Evolutionary conservation across 495 filamentous ascomycete genomes (phyloP).

Genomic region (Podospora australis): DNA sequence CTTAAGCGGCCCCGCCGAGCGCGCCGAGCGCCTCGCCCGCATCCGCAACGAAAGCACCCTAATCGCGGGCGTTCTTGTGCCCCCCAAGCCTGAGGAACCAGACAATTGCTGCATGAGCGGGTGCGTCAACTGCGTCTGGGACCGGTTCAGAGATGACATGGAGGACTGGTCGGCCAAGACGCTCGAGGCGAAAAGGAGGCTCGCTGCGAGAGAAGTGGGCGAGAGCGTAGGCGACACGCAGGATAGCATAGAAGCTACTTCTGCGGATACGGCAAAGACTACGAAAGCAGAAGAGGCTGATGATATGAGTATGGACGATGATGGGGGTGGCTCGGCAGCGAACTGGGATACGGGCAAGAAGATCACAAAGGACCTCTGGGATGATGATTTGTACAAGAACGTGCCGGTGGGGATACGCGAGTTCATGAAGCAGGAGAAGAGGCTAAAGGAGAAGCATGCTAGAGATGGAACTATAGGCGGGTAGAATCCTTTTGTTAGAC

Average conservation of each 20-base stretch:
- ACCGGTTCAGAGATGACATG: constrained; percentile 79
- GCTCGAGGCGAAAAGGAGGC: constrained; percentile 45
- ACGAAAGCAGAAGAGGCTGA: neutral
- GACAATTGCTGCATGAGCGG: constrained; percentile 99
- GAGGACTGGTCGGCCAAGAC: constrained; percentile 70
- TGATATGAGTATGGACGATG: constrained; percentile 67
- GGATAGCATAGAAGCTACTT: constrained; percentile 12
- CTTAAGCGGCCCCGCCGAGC: constrained; percentile 59
- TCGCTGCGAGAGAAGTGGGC: constrained; percentile 27
- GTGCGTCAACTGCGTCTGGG: constrained; percentile 97
- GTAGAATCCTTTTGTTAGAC: constrained; percentile 14
- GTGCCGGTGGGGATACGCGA: constrained; percentile 91
- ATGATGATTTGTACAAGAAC: constrained; percentile 64
- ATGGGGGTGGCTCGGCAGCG: constrained; percentile 65
- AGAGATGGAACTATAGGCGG: constrained; percentile 37
- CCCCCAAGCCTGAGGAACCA: constrained; percentile 78
- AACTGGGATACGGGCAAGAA: constrained; percentile 47
- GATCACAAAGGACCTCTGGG: constrained; percentile 39
- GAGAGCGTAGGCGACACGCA: constrained; percentile 16
- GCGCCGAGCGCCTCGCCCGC: constrained; percentile 54
- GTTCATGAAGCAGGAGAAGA: constrained; percentile 97
- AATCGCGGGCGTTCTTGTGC: constrained; percentile 74
- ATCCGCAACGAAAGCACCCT: constrained; percentile 46
- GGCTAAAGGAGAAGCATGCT: constrained; percentile 66
- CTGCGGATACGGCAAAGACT: constrained; percentile 1